A percentile compares a stretch with the other conserved stretches of the same genome.
phyloP scores from a whole-genome alignment of 2,329 filamentous ascomycete species.

The Aureobasidium vineae region DNA sequence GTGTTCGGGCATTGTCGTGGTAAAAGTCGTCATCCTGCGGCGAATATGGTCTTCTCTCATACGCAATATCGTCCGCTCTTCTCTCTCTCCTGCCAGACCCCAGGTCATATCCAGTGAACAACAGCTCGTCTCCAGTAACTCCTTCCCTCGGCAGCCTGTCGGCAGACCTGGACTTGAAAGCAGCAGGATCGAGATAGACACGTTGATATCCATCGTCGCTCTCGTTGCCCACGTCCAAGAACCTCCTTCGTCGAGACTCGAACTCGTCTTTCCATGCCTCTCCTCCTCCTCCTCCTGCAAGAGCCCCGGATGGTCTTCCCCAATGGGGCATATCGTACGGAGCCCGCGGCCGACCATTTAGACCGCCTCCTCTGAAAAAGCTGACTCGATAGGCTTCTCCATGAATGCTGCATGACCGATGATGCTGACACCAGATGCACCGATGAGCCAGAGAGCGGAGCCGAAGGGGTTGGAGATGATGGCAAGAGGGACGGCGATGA shows the following conservation, averaged over 20 bases:
- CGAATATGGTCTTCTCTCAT: constrained; percentile 50
- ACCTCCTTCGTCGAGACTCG: constrained; percentile 50
- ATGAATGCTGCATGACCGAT: constrained; percentile 92
- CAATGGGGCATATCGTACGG: constrained; percentile 79
- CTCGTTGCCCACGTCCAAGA: constrained; percentile 65
- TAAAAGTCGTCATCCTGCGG: constrained; percentile 42
- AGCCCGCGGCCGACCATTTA: constrained; percentile 99
- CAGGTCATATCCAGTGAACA: constrained; percentile 51
- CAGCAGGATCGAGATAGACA: constrained; percentile 44
- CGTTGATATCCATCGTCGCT: constrained; percentile 47
- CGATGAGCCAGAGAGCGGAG: constrained; percentile 92
- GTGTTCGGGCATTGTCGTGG: background rate
- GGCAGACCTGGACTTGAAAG: constrained; percentile 34
- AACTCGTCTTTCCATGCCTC: constrained; percentile 60
- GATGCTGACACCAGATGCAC: constrained; percentile 89
- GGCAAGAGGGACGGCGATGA: constrained; percentile 79
- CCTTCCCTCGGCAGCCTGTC: constrained; percentile 32
- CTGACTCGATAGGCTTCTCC: constrained; percentile 99
- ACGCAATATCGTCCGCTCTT: constrained; percentile 40
- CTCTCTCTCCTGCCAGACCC: constrained; percentile 43
- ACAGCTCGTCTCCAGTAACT: constrained; percentile 48
- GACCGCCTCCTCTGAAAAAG: constrained; percentile 99
- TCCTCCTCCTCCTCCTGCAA: constrained; percentile 35
- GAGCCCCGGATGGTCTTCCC: constrained; percentile 95
- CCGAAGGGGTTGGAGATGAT: constrained; percentile 80